phyloP scores from a whole-genome alignment of 768 basidiomycete genomes.

The Boletus vermiculosoides region DNA sequence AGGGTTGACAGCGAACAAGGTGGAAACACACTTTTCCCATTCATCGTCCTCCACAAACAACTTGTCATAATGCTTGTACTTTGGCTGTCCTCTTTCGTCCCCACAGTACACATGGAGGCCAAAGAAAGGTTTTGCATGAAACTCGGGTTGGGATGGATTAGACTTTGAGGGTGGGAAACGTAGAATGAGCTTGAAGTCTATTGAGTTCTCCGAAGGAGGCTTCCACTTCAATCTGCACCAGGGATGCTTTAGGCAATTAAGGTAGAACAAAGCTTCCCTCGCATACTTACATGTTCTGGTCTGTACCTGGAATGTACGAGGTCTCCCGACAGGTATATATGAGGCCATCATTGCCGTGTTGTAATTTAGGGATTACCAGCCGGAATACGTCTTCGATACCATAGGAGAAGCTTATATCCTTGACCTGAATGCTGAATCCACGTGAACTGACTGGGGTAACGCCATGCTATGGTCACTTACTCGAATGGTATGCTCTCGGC shows the following conservation, averaged over 20 bases:
- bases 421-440: slow-evolving; percentile 70
- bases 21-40: slow-evolving; percentile 79
- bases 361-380: slow-evolving; percentile 77
- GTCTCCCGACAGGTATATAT: slow-evolving; percentile 93
- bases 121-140: slow-evolving; percentile 82
- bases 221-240: slow-evolving; percentile 91
- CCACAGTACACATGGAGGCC: slow-evolving; percentile 82
- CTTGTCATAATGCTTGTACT: slow-evolving; percentile 81
- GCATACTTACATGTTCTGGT: slow-evolving; percentile 89
- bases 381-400: slow-evolving; percentile 82
- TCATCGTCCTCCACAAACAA: slow-evolving; percentile 86
- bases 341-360: slow-evolving; percentile 93
- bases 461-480: slow-evolving; percentile 46
- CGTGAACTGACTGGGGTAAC: slow-evolving; percentile 8
- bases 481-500: slow-evolving; percentile 70
- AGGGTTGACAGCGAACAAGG: background rate
- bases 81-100: slow-evolving; percentile 48
- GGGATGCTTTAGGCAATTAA: slow-evolving; percentile 3
- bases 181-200: slow-evolving; percentile 96
- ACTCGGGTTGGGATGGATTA: slow-evolving; percentile 66
- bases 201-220: slow-evolving; percentile 94
- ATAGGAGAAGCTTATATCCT: slow-evolving; percentile 86
- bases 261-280: slow-evolving; percentile 25
- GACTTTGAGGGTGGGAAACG: slow-evolving; percentile 74
- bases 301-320: slow-evolving; percentile 80